Conservation (phyloP, 2,329 filamentous ascomycete species). For the Penicillium sp. region DNA sequence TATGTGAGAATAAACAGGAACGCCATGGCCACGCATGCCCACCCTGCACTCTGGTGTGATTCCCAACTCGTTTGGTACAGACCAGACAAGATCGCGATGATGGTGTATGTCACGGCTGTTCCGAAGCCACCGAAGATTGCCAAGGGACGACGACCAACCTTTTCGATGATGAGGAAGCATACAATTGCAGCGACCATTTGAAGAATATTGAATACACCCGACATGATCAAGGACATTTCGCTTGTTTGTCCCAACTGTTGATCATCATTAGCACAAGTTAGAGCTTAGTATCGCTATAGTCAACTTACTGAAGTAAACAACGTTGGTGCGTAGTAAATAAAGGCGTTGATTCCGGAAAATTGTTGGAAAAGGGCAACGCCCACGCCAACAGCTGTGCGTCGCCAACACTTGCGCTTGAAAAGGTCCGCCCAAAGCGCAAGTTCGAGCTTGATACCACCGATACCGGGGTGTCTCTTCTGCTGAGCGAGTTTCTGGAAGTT, state of each 20-base stretch:
- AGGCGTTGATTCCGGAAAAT: conserved; percentile 46
- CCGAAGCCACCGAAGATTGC: conserved; percentile 33
- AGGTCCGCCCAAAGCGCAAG: conserved; percentile 49
- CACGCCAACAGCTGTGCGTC: conserved; percentile 36
- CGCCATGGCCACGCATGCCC: conserved; percentile 19
- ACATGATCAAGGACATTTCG: conserved; percentile 33
- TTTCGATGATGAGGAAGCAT: conserved; percentile 34
- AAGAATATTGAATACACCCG: conserved; percentile 41
- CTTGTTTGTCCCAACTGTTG: conserved; percentile 38
- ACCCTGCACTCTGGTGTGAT: conserved; percentile 22
- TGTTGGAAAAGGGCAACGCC: conserved; percentile 50
- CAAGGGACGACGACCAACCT: conserved; percentile 33
- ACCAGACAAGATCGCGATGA: conserved; percentile 30
- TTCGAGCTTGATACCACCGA: conserved; percentile 45
- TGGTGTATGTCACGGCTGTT: conserved; percentile 31
- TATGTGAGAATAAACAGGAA: conserved; percentile 21
- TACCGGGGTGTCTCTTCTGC: conserved; percentile 42
- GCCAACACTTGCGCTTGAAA: conserved; percentile 45
- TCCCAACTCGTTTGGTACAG: conserved; percentile 24
- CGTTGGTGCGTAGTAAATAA: conserved; percentile 53
- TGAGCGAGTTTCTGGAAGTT: conserved; percentile 47
- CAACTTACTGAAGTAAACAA: conserved; percentile 39
- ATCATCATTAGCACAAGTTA: background rate
- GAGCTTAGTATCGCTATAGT: too few species aligned
- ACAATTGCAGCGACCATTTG: conserved; percentile 34